phyloP scores from a whole-genome alignment of 345 rosid genomes.

The Excoecaria cochinchinensis region DNA sequence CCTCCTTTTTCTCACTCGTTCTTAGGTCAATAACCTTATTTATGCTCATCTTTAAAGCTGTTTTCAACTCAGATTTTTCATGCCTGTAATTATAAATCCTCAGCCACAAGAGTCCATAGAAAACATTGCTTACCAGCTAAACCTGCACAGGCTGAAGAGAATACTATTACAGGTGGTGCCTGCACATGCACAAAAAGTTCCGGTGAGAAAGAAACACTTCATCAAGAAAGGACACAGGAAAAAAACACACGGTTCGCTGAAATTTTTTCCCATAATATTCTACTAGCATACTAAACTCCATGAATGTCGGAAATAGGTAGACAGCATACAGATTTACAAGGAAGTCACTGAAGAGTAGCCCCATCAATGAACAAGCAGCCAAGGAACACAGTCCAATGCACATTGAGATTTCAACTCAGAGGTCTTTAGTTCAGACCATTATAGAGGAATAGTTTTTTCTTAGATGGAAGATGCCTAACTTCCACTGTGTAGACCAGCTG shows the following conservation, averaged over 20 bases:
- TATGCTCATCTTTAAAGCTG: background rate
- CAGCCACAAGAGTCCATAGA: background rate
- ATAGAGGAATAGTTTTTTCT: background rate
- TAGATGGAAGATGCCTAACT: background rate
- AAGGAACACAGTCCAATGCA: background rate
- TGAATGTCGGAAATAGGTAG: background rate
- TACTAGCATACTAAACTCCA: background rate
- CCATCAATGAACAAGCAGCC: background rate
- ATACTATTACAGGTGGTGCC: constrained; percentile 93
- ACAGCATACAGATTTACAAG: background rate
- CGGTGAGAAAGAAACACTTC: background rate
- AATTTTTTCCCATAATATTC: background rate
- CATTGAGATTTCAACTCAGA: background rate
- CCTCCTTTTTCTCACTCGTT: background rate
- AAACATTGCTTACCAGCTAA: constrained; percentile 56
- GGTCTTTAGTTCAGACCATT: background rate
- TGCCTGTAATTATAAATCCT: background rate
- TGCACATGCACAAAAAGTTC: constrained; percentile 35
- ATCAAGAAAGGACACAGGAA: background rate
- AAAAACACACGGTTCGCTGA: no score
- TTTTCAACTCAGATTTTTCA: background rate
- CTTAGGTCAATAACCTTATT: background rate
- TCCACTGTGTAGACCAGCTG: background rate
- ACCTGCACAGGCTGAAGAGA: constrained; percentile 92
- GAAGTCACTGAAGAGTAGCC: background rate